These are phyloP conservation scores for Trichoderma atroviride DNA, from an alignment of 2,329 filamentous ascomycete genomes.

Conservation along the genomic window DNA sequence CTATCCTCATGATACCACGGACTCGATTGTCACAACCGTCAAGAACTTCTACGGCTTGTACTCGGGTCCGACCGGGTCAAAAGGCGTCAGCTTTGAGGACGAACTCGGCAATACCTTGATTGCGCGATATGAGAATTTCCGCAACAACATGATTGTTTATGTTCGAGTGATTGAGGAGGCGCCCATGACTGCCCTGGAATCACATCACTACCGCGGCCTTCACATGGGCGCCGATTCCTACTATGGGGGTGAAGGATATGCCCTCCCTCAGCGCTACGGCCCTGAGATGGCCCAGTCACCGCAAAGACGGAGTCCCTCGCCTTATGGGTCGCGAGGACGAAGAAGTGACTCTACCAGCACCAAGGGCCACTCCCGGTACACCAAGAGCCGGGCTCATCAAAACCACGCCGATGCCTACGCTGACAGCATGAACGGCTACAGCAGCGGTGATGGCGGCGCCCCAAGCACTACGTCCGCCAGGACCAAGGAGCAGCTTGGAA, in stretches of 20 bases:
- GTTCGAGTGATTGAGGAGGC: slow-evolving; percentile 77
- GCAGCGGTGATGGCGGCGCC: slow-evolving; percentile 82
- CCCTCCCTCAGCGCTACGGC: slow-evolving; percentile 56
- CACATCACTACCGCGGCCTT: slow-evolving; percentile 56
- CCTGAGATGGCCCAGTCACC: slow-evolving; percentile 70
- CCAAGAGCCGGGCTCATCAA: slow-evolving; percentile 62
- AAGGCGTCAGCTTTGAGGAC: slow-evolving; percentile 95
- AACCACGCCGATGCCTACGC: slow-evolving; percentile 61
- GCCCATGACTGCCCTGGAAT: slow-evolving; percentile 51
- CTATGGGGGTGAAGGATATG: slow-evolving; percentile 57
- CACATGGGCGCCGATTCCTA: slow-evolving; percentile 55
- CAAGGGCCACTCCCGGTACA: slow-evolving; percentile 66
- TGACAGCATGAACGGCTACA: slow-evolving; percentile 75
- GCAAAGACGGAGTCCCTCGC: slow-evolving; percentile 78
- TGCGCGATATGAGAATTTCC: slow-evolving; percentile 93
- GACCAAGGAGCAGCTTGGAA: slow-evolving; percentile 83
- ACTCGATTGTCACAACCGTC: slow-evolving; percentile 96
- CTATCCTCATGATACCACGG: slow-evolving; percentile 91
- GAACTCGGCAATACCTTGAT: slow-evolving; percentile 87
- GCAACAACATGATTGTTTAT: slow-evolving; percentile 88
- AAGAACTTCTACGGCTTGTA: slow-evolving; percentile 99
- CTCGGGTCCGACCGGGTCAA: slow-evolving; percentile 67
- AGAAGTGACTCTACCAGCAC: slow-evolving; percentile 74
- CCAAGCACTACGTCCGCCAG: slow-evolving; percentile 73
- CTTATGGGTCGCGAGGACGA: slow-evolving; percentile 65